Evolutionary conservation across 176 grass and related monocot species (phyloP).

Genomic region (Lolium perenne): DNA sequence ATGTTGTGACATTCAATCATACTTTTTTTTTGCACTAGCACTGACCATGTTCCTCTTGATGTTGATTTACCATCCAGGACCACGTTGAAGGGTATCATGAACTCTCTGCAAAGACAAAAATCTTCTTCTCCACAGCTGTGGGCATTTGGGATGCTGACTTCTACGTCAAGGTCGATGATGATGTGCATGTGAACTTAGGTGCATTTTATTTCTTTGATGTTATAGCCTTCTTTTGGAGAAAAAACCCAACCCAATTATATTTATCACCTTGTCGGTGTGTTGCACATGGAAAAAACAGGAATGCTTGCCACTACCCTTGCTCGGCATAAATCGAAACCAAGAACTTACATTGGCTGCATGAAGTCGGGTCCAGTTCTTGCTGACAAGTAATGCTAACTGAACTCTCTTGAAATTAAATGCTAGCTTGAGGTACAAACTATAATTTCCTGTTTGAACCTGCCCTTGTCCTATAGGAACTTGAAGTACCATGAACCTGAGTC

Average conservation of each 20-base stretch:
- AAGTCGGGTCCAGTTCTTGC: constrained; percentile 96
- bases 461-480: constrained; percentile 63
- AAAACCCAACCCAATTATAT: no score
- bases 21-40: constrained; percentile 27
- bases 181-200: constrained; percentile 99
- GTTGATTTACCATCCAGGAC: constrained; percentile 53
- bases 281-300: constrained; percentile 49
- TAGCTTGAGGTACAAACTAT: constrained; percentile 6
- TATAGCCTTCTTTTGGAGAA: no score
- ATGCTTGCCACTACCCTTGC: constrained; percentile 89
- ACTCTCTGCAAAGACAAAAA: constrained; percentile 97
- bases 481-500: constrained; percentile 88
- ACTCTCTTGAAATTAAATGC: constrained; percentile 19
- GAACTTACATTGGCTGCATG: constrained; percentile 98
- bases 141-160: constrained; percentile 95
- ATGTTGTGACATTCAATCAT: constrained; percentile 15
- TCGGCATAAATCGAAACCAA: constrained; percentile 85
- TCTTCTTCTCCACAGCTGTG: constrained; percentile 91
- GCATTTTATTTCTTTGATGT: constrained; percentile 30
- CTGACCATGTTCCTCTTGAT: constrained; percentile 19
- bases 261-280: no score
- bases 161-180: constrained; percentile 96
- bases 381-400: constrained; percentile 74
- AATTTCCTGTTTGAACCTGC: constrained; percentile 17
- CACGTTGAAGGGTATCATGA: constrained; percentile 99